Percentiles rank a stretch among this genome's conserved stretches.
phyloP scores from a whole-genome alignment of 495 filamentous ascomycete species.

The Lasiosphaeris hirsuta region DNA sequence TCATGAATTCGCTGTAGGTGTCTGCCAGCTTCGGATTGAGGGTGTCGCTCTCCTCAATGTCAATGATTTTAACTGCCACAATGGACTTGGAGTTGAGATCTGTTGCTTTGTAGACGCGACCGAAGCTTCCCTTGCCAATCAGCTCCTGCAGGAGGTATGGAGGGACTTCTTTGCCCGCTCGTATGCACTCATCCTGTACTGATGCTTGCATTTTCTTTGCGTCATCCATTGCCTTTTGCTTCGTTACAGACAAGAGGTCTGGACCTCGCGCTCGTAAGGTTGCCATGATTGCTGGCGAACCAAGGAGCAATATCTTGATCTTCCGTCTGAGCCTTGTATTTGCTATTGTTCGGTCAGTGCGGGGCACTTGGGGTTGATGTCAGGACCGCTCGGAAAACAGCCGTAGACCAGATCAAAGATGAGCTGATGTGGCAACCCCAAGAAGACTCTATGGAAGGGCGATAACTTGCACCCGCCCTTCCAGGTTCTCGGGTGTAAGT shows the following conservation, averaged over 20 bases:
- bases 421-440: no score
- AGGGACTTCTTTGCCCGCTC: slow-evolving; percentile 45
- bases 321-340: no score
- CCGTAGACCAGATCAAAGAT: no score
- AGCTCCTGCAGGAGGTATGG: slow-evolving; percentile 79
- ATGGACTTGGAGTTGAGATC: slow-evolving; percentile 57
- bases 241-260: slow-evolving; percentile 34
- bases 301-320: no score
- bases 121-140: slow-evolving; percentile 94
- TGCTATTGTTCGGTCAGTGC: background rate
- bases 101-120: slow-evolving; percentile 83
- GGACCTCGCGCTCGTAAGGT: slow-evolving; percentile 40
- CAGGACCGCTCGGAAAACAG: no score
- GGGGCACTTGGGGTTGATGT: no score
- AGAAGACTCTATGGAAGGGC: no score
- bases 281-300: slow-evolving; percentile 29
- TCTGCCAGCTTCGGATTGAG: slow-evolving; percentile 70
- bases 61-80: slow-evolving; percentile 92
- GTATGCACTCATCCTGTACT: slow-evolving; percentile 47
- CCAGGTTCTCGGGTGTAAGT: no score
- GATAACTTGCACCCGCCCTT: no score
- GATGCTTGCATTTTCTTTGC: slow-evolving; percentile 51
- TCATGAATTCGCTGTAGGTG: slow-evolving; percentile 79
- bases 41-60: slow-evolving; percentile 84
- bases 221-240: slow-evolving; percentile 53